A percentile compares a stretch with the other conserved stretches of the same genome.
Evolutionary conservation across 2,329 filamentous ascomycete genomes (phyloP).

Genomic region (Trichoderma sp.): DNA sequence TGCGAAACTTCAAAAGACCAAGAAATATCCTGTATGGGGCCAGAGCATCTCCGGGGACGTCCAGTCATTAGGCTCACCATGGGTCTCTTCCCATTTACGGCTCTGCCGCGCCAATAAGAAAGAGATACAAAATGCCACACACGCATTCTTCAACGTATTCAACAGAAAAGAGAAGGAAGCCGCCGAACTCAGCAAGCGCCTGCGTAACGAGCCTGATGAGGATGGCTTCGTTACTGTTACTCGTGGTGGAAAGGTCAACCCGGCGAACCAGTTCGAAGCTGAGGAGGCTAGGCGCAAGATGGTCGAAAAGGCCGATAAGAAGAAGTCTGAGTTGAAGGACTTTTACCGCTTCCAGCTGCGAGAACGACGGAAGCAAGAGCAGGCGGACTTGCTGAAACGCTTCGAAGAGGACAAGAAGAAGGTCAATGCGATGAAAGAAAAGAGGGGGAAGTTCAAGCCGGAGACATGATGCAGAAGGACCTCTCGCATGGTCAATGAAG

Average conservation of each 20-base stretch:
- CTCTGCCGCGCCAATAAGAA: slow-evolving; percentile 69
- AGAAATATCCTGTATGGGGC: slow-evolving; percentile 69
- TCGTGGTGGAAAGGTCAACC: slow-evolving; percentile 72
- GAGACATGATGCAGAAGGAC: slow-evolving; percentile 42
- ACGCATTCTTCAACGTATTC: slow-evolving; percentile 86
- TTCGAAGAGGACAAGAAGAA: slow-evolving; percentile 77
- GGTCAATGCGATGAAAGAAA: slow-evolving; percentile 70
- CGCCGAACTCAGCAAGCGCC: slow-evolving; percentile 60
- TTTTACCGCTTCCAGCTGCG: slow-evolving; percentile 85
- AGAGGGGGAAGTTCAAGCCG: slow-evolving; percentile 62
- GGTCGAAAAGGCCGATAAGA: slow-evolving; percentile 64
- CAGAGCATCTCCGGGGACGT: slow-evolving; percentile 58
- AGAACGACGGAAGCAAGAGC: slow-evolving; percentile 75
- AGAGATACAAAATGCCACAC: slow-evolving; percentile 71
- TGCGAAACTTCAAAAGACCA: slow-evolving; percentile 60
- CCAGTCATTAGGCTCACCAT: slow-evolving; percentile 58
- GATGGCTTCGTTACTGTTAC: slow-evolving; percentile 95
- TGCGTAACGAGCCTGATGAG: slow-evolving; percentile 81
- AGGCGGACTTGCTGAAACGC: slow-evolving; percentile 65
- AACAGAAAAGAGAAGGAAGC: slow-evolving; percentile 68
- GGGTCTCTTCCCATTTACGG: slow-evolving; percentile 66
- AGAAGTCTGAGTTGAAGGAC: slow-evolving; percentile 65
- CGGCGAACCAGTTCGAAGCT: slow-evolving; percentile 71
- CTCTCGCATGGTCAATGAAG: background rate
- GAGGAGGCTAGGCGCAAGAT: slow-evolving; percentile 60